These are phyloP conservation scores for Auriscalpium microsporum DNA, from an alignment of 768 basidiomycete species.

Conservation along the genomic window DNA sequence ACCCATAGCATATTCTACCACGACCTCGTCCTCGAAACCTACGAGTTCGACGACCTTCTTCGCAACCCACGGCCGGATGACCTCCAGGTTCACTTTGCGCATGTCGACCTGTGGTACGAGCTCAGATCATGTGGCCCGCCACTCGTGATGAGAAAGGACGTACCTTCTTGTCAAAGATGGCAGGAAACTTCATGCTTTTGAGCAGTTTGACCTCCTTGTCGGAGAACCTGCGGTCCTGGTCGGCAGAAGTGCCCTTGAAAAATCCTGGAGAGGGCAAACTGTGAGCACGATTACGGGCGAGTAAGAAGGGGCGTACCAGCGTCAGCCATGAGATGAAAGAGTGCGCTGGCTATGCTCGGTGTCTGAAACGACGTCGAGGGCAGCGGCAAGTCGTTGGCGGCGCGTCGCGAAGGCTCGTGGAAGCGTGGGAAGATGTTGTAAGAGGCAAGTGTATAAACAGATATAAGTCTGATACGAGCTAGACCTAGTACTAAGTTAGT, in stretches of 20 bases:
- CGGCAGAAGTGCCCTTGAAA: slow-evolving; percentile 86
- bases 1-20: slow-evolving; percentile 94
- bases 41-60: slow-evolving; percentile 87
- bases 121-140: background rate
- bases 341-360: background rate
- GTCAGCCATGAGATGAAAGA: slow-evolving; percentile 10
- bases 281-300: background rate
- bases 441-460: too few species aligned
- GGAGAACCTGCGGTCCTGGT: slow-evolving; percentile 88
- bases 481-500: too few species aligned
- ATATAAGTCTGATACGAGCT: too few species aligned
- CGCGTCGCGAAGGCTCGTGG: background rate
- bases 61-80: slow-evolving; percentile 93
- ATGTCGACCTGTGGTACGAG: slow-evolving; percentile 64
- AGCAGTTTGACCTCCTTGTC: slow-evolving; percentile 91
- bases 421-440: background rate
- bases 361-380: background rate
- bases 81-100: slow-evolving; percentile 87
- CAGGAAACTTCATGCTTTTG: slow-evolving; percentile 84
- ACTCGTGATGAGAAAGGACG: background rate
- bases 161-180: slow-evolving; percentile 84
- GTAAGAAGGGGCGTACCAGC: slow-evolving; percentile 6
- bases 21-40: slow-evolving; percentile 94
- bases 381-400: background rate
- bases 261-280: slow-evolving; percentile 37